Conservation (phyloP, 1,284 basidiomycete species). For the Somion occarium region DNA sequence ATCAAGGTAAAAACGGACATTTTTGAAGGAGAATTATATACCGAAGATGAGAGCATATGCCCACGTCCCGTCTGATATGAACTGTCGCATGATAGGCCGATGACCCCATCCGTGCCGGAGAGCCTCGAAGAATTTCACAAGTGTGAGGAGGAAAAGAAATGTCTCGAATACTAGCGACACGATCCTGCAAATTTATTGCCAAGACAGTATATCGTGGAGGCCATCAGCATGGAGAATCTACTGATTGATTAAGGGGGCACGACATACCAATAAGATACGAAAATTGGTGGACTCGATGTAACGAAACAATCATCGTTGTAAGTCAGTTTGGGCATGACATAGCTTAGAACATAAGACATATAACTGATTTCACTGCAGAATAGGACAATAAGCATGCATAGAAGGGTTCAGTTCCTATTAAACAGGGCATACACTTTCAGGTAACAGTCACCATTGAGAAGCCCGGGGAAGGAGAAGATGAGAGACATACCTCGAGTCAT, state of each 20-base stretch:
- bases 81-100: slow-evolving; percentile 19
- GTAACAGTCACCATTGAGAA: too few relatives aligned
- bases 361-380: slow-evolving; percentile 18
- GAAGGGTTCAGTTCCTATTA: slow-evolving; percentile 13
- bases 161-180: slow-evolving; percentile 23
- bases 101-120: slow-evolving; percentile 20
- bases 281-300: slow-evolving; percentile 18
- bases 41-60: slow-evolving; percentile 25
- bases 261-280: slow-evolving; percentile 24
- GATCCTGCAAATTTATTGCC: slow-evolving; percentile 13
- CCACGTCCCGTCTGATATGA: slow-evolving; percentile 26
- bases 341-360: slow-evolving; percentile 20
- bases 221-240: not conserved
- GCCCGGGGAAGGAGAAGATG: too few relatives aligned
- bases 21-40: slow-evolving; percentile 13
- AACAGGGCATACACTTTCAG: slow-evolving; percentile 23
- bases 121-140: slow-evolving; percentile 19
- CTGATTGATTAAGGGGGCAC: too few relatives aligned
- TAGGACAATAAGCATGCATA: slow-evolving; percentile 13
- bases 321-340: slow-evolving; percentile 17
- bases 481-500: slow-evolving; percentile 16
- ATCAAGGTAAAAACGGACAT: not conserved
- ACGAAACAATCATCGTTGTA: slow-evolving; percentile 24
- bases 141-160: slow-evolving; percentile 21
- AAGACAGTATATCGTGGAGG: not conserved